A percentile compares a stretch with the other conserved stretches of the same genome.
These are phyloP conservation scores for Pythium plurisporium DNA, from an alignment of 352 stramenopile species.

Conservation along the genomic window DNA sequence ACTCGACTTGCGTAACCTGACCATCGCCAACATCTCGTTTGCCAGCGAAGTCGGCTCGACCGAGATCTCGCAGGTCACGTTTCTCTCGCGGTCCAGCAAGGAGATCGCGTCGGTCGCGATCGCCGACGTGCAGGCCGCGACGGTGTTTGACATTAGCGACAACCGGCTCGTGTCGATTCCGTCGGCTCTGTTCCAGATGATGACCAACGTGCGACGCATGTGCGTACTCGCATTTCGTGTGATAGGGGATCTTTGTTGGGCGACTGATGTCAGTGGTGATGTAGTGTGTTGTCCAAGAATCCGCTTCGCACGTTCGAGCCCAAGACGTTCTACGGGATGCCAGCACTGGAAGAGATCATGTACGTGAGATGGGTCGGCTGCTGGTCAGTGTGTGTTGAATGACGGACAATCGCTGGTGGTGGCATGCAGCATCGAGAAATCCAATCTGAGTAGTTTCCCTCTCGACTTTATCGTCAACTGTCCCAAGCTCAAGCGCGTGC, in stretches of 20 bases:
- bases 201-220: slow-evolving; percentile 26
- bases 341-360: slow-evolving; percentile 38
- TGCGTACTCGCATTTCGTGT: too few species aligned
- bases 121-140: slow-evolving; percentile 25
- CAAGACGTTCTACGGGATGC: slow-evolving; percentile 40
- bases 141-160: slow-evolving; percentile 38
- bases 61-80: slow-evolving; percentile 6
- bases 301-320: slow-evolving; percentile 43
- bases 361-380: too few species aligned
- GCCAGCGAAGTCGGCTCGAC: neutral
- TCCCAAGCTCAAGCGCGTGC: slow-evolving; percentile 30
- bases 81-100: neutral
- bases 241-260: too few species aligned
- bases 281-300: slow-evolving; percentile 40
- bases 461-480: slow-evolving; percentile 32
- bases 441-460: slow-evolving; percentile 34
- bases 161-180: slow-evolving; percentile 44
- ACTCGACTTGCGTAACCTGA: neutral
- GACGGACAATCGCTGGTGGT: too few species aligned
- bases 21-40: slow-evolving; percentile 14
- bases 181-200: slow-evolving; percentile 37
- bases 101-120: slow-evolving; percentile 15
- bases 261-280: too few species aligned
- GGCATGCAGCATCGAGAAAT: slow-evolving; percentile 26
- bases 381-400: neutral